Conservation (phyloP, 1,284 basidiomycete genomes). For the Vanrija humicola region DNA sequence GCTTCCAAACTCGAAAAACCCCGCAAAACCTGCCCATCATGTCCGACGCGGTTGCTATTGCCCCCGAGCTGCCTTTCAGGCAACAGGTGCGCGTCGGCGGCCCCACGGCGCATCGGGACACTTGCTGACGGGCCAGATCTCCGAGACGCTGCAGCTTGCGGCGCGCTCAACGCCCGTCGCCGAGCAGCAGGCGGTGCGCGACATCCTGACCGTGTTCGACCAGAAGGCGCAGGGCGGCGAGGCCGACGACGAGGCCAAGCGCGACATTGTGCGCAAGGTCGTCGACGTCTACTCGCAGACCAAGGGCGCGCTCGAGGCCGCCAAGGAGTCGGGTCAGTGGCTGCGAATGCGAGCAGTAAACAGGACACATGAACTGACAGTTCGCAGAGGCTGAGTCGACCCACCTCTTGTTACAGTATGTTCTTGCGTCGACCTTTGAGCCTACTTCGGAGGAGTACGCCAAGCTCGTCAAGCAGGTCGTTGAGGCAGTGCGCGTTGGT, state of each 20-base stretch:
- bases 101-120: not conserved
- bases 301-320: slow-evolving; percentile 41
- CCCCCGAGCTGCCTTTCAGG: slow-evolving; percentile 80
- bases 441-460: slow-evolving; percentile 27
- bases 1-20: not conserved
- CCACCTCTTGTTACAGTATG: slow-evolving; percentile 40
- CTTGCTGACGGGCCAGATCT: slow-evolving; percentile 6
- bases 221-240: slow-evolving; percentile 53
- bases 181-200: slow-evolving; percentile 60
- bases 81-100: slow-evolving; percentile 61
- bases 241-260: slow-evolving; percentile 56
- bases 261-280: slow-evolving; percentile 34
- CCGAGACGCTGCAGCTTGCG: slow-evolving; percentile 57
- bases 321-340: slow-evolving; percentile 42
- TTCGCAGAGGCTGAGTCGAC: slow-evolving; percentile 41
- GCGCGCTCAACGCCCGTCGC: slow-evolving; percentile 60
- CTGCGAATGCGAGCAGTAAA: not conserved
- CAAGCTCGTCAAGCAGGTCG: slow-evolving; percentile 28
- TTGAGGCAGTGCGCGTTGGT: slow-evolving; percentile 38
- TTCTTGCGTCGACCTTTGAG: slow-evolving; percentile 37
- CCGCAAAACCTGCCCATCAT: slow-evolving; percentile 27
- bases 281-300: slow-evolving; percentile 37
- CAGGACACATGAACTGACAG: not conserved
- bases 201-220: slow-evolving; percentile 63
- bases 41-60: slow-evolving; percentile 76